Evolutionary conservation across 176 grass and related monocot species (phyloP).

Genomic region (Bromus sterilis): DNA sequence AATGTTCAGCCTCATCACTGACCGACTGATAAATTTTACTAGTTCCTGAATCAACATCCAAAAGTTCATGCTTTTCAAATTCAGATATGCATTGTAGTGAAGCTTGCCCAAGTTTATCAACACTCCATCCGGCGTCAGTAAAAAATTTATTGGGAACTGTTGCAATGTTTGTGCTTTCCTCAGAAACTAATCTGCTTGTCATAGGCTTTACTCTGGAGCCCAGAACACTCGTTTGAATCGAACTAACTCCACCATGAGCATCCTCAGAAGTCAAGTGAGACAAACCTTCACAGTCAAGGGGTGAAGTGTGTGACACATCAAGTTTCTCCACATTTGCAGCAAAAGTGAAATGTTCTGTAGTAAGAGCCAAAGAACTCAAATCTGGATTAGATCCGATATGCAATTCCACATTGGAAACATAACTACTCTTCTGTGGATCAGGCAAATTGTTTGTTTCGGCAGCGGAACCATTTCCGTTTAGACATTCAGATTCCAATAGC

Average conservation of each 20-base stretch:
- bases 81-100: slow-evolving; percentile 37
- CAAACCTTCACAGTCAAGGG: slow-evolving; percentile 4
- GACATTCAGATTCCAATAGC: slow-evolving; percentile 12
- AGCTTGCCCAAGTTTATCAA: slow-evolving; percentile 28
- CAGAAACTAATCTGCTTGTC: slow-evolving; percentile 31
- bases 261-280: slow-evolving; percentile 18
- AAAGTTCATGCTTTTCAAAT: slow-evolving; percentile 32
- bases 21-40: slow-evolving; percentile 27
- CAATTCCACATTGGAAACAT: slow-evolving; percentile 21
- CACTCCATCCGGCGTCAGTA: slow-evolving; percentile 23
- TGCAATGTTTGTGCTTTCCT: slow-evolving; percentile 50
- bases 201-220: slow-evolving; percentile 20
- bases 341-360: background rate
- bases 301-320: background rate
- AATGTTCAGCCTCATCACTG: slow-evolving; percentile 22
- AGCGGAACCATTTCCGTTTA: slow-evolving; percentile 2
- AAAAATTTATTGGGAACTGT: slow-evolving; percentile 22
- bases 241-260: background rate
- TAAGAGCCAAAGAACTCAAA: slow-evolving; percentile 3
- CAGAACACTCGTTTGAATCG: slow-evolving; percentile 17
- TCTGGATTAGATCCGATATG: slow-evolving; percentile 16
- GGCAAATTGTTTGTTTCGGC: slow-evolving; percentile 28
- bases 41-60: slow-evolving; percentile 50
- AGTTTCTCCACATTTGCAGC: slow-evolving; percentile 20
- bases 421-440: slow-evolving; percentile 14